Percentiles rank a stretch among this genome's conserved stretches.
Conservation (phyloP, 2,329 filamentous ascomycete species). For the Epicoccum sorghinum region DNA sequence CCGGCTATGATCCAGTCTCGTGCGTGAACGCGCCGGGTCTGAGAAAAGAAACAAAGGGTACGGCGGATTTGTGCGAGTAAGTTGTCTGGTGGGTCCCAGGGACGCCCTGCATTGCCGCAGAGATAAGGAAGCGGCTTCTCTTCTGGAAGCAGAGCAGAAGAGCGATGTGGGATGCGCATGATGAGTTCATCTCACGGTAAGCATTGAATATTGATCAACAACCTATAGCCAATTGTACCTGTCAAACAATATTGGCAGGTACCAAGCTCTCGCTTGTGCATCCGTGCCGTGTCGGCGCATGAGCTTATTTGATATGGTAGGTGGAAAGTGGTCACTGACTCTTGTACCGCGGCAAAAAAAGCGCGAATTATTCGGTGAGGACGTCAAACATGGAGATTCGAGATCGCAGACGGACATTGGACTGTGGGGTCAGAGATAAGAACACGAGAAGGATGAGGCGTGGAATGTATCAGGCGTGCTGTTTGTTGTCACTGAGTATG, state of each 20-base stretch:
- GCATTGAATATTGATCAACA: not conserved
- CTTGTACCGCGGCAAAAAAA: conserved; percentile 3
- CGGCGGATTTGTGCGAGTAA: no score
- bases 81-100: not conserved
- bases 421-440: conserved; percentile 16
- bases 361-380: not conserved
- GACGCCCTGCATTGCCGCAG: conserved; percentile 2
- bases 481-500: not conserved
- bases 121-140: not conserved
- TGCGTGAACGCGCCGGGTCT: conserved; percentile 1
- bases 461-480: conserved; percentile 1
- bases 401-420: not conserved
- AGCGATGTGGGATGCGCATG: no score
- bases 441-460: conserved; percentile 4
- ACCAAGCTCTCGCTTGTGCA: conserved; percentile 14
- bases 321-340: not conserved
- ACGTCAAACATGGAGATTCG: conserved; percentile 2
- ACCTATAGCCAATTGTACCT: not conserved
- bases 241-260: not conserved
- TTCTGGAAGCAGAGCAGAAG: conserved; percentile 4
- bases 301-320: conserved; percentile 3
- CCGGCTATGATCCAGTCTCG: not conserved
- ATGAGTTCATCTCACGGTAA: not conserved
- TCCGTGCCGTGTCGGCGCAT: conserved; percentile 12
- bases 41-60: not conserved